A percentile compares a stretch with the other conserved stretches of the same genome.
Evolutionary conservation across 2,329 filamentous ascomycete species (phyloP).

Genomic region (Tolypocladium inflatum): DNA sequence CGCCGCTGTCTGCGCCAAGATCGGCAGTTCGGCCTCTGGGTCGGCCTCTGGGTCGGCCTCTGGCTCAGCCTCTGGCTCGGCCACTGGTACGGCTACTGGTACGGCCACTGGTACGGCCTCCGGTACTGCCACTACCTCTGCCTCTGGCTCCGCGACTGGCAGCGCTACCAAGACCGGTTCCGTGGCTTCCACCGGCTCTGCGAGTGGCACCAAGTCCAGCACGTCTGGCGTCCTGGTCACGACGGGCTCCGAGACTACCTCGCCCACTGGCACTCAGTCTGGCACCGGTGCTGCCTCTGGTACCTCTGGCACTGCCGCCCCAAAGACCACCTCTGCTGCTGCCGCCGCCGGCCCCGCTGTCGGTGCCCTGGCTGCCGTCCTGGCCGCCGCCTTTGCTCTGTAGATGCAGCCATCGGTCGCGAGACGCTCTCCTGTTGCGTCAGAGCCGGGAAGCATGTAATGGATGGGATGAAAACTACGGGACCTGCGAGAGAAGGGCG

Average conservation of each 20-base stretch:
- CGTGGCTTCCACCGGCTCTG: neutral
- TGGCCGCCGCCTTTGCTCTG: constrained; percentile 22
- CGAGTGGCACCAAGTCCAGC: too few species aligned
- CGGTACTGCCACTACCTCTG: neutral
- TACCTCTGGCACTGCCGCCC: neutral
- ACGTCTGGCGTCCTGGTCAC: neutral
- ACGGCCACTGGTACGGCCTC: neutral
- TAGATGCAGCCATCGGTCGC: constrained; percentile 8
- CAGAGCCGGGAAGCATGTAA: neutral
- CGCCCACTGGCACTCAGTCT: neutral
- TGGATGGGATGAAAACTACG: neutral
- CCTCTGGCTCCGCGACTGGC: neutral
- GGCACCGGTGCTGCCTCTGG: neutral
- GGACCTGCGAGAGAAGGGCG: neutral
- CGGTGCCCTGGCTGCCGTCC: constrained; percentile 19
- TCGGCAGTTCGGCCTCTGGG: neutral
- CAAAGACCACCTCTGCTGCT: constrained; percentile 7
- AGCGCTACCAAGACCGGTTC: neutral
- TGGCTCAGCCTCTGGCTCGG: neutral
- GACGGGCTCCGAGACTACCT: neutral
- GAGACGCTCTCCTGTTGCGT: neutral
- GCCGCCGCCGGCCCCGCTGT: constrained; percentile 15
- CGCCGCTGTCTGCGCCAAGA: constrained; percentile 16
- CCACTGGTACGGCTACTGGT: neutral
- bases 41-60: constrained; percentile 1